Base-by-base conservation (phyloP, 306 rosid genomes). In the Inga laurina region DNA sequence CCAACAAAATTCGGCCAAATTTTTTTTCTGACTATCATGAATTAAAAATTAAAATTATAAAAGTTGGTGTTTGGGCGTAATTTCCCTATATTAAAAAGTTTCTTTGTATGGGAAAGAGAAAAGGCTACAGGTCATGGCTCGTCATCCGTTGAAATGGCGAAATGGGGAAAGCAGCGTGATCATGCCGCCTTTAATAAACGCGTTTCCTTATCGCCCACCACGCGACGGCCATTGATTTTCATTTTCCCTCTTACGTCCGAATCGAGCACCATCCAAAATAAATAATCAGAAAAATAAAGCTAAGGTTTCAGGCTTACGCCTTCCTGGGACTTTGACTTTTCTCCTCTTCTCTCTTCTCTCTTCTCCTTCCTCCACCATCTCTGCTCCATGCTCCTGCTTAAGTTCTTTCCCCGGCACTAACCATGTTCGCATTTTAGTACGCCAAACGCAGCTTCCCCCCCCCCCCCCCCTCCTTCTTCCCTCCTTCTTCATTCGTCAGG, bases 281-380 rank as follows among this genome's bases (percentile, higher is more conserved):
- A 72, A 11, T 16, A 74, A 34, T 16, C 11, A 49, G 5, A 52
- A 5, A 52, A 15, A 52, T 30, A 32, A 37, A 86, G 74, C 30
- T 32, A 43, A 79, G 65, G 78, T 69, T 80, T 83, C 75, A 24
- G 37, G 15, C 7, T 45, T 0, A 6, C 77, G 73, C 80, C 85
- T 86, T 35, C 71, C 21, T 41, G 85, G 34, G 22, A 83, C 78
- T 84, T 82, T 73, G 85, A 81, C 87, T 81, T 81, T 80, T 81
- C 87, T 80, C 74, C 85, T 49, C 27, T 68, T 32, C 44, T 37
- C 41, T 34, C 59, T 79, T 59, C 76, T 65, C 41, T 34, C 59
- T 79, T 59, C 76, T 65, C n/a, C 30, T n/a, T 34, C 83, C 43
- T 64, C 81, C 14, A 35, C 81, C 79, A 1, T 46, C 81, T 11